Percentiles rank a stretch among this genome's conserved stretches.
Evolutionary conservation across 2,329 filamentous ascomycete species (phyloP).

Genomic region (Calonectria hongkongensis): DNA sequence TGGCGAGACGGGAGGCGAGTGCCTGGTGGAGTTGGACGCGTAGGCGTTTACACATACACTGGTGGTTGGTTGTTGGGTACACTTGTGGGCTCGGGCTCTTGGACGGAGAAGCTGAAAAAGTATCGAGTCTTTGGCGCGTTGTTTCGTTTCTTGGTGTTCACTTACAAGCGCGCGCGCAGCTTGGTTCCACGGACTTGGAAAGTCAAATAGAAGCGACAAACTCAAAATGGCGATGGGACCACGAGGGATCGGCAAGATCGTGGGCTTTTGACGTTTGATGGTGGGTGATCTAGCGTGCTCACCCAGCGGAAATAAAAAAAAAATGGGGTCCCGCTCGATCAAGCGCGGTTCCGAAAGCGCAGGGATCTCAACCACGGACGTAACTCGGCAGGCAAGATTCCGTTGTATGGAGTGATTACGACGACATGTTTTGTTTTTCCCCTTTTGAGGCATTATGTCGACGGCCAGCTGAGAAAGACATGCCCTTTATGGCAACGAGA

Average conservation of each 20-base stretch:
- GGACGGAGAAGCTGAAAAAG: constrained; percentile 1
- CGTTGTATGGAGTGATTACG: constrained; percentile 22
- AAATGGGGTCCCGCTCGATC: not conserved
- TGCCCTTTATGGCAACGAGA: not conserved
- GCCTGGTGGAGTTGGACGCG: constrained; percentile 29
- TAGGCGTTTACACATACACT: constrained; percentile 1
- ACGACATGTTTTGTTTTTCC: not conserved
- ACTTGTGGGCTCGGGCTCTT: constrained; percentile 2
- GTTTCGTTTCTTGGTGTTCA: not conserved
- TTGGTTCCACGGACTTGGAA: not conserved
- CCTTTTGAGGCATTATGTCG: constrained; percentile 10
- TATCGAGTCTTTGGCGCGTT: not conserved
- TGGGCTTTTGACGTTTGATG: constrained; percentile 15
- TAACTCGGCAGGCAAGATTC: constrained; percentile 17
- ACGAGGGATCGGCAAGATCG: constrained; percentile 22
- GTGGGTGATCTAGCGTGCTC: constrained; percentile 3
- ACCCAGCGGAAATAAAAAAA: constrained; percentile 16
- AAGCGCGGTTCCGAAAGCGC: constrained; percentile 18
- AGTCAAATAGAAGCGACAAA: constrained; percentile 22
- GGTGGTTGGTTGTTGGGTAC: not conserved
- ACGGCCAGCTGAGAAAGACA: not conserved
- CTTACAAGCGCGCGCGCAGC: no score
- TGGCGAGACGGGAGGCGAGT: constrained; percentile 3
- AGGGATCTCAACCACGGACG: constrained; percentile 12
- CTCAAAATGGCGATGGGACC: constrained; percentile 16